Evolutionary conservation across 306 rosid genomes (phyloP).

Genomic region (Acacia crassicarpa): DNA sequence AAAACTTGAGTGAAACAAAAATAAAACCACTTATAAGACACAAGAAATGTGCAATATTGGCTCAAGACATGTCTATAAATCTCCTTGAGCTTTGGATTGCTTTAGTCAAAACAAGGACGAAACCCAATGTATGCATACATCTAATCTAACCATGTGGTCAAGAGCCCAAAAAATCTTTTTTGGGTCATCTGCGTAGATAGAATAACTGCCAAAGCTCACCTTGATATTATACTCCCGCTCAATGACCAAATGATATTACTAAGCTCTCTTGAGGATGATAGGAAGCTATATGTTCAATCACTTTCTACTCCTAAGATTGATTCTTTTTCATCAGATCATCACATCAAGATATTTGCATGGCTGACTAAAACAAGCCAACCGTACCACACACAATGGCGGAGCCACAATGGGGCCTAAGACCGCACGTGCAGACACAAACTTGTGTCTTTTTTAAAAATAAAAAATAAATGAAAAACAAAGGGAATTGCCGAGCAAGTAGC

Average conservation of each 20-base stretch:
- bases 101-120: not conserved
- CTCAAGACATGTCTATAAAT: not conserved
- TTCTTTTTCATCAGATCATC: not conserved
- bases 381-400: no score
- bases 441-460: no score
- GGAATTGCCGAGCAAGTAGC: no score
- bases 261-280: not conserved
- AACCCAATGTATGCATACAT: not conserved
- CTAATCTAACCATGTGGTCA: not conserved
- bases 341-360: conserved; percentile 1
- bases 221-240: not conserved
- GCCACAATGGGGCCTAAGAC: no score
- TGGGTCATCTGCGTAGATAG: not conserved
- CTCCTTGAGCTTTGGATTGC: not conserved
- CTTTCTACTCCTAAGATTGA: conserved; percentile 11
- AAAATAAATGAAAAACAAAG: no score
- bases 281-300: not conserved
- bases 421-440: no score
- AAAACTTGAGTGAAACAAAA: conserved; percentile 2
- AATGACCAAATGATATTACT: conserved; percentile 1
- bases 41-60: not conserved
- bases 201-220: not conserved
- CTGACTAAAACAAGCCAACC: not conserved
- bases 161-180: not conserved
- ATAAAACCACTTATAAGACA: not conserved